phyloP scores from a whole-genome alignment of 306 rosid genomes.

The Neltuma alba region DNA sequence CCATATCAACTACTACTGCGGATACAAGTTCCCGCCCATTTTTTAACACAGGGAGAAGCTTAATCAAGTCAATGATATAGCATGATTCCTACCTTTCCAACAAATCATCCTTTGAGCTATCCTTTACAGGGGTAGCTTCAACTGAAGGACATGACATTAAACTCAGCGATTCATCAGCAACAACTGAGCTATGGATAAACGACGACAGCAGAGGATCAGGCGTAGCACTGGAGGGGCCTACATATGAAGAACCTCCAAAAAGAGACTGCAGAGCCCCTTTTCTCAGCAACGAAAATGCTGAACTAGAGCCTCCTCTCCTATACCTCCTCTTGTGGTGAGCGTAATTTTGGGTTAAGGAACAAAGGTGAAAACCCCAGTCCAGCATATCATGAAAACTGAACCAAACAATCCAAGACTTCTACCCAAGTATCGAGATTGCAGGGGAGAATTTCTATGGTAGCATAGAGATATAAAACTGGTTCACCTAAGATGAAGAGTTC shows the following conservation, averaged over 20 bases:
- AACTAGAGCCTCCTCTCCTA: conserved; percentile 65
- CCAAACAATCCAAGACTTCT: neutral
- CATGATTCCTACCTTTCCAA: conserved; percentile 51
- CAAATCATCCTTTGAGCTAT: conserved; percentile 44
- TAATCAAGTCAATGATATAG: conserved; percentile 6
- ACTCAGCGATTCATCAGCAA: conserved; percentile 46
- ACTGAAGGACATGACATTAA: conserved; percentile 43
- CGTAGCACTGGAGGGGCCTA: conserved; percentile 54
- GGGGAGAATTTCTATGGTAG: neutral
- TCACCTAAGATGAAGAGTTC: neutral
- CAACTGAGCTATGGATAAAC: conserved; percentile 67
- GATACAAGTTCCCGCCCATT: neutral
- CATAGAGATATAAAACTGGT: neutral
- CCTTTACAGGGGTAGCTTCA: conserved; percentile 49
- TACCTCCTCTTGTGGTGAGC: conserved; percentile 81
- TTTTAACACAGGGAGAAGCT: neutral
- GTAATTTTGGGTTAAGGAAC: conserved; percentile 70
- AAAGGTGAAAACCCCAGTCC: neutral
- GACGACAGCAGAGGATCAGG: conserved; percentile 87
- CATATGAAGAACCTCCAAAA: conserved; percentile 71
- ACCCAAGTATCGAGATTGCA: neutral
- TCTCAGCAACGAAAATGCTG: conserved; percentile 73
- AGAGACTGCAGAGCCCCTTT: conserved; percentile 77
- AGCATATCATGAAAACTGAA: neutral
- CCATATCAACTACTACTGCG: neutral